Base-by-base conservation (phyloP, 2,329 filamentous ascomycete species). In the Pseudocercospora ulei region DNA sequence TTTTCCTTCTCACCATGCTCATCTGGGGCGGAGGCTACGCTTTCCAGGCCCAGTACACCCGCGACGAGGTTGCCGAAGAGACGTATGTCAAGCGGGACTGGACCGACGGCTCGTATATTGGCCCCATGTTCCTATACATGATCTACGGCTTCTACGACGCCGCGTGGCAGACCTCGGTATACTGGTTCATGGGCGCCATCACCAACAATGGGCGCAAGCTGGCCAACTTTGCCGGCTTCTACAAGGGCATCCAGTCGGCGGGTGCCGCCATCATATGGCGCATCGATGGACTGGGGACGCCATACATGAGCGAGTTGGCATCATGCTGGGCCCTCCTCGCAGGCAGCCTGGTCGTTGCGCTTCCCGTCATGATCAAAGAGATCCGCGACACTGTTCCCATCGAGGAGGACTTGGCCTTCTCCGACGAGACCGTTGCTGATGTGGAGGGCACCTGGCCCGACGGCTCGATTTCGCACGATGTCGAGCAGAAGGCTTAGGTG, bases 131-230 rank as follows among this genome's bases (percentile, higher is more conserved):
- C 60, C 65, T 93, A 36, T 92, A 86, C 67, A 83, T 93, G 56
- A 87, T 87, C 63, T 92, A 90, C 59, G 85, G 85, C 25, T 80
- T 90, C 62, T 90, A 79, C 53, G 88, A 95, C 59, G 84, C 87
- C 27, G 75, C 78, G 38, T 95, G 85, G 80, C 88, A 96, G 67
- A 88, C 85, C 0, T 78, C 71, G 55, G 78, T 87, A 34, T 95
- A 96, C 70, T 95, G 87, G 87, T 87, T 81, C 67, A 94, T 96
- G 81, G 88, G 88, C 35, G 76, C 87, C 5, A 71, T 95, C 27
- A 87, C 83, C 58, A 96, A 96, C 73, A 93, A 88, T 48, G 77
- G 82, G 44, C 84, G 87, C 61, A 88, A 86, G 62, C 75, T 88
- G 17, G 87, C 88, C 65, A 94, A 95, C 68, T 81, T 88, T 56